Evolutionary conservation across 495 filamentous ascomycete genomes (phyloP).

Genomic region (Margaritispora aquatica): DNA sequence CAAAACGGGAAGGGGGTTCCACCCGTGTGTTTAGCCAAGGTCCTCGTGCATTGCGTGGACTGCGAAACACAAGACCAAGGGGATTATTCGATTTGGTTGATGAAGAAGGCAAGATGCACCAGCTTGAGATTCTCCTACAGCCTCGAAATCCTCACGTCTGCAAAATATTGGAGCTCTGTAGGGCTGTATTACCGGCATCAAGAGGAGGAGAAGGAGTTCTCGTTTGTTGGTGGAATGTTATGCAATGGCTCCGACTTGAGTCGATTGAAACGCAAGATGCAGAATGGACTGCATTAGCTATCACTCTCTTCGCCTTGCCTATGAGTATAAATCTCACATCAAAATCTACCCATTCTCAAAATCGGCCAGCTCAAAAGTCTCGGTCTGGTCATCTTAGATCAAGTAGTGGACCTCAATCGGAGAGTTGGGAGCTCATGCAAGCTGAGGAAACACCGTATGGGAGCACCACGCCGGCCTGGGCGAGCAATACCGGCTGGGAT

Average conservation of each 20-base stretch:
- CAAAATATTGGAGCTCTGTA: slow-evolving; percentile 53
- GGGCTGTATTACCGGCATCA: slow-evolving; percentile 52
- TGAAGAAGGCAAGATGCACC: slow-evolving; percentile 52
- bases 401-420: slow-evolving; percentile 47
- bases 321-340: slow-evolving; percentile 20
- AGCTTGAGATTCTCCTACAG: slow-evolving; percentile 58
- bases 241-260: slow-evolving; percentile 56
- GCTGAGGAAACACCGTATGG: slow-evolving; percentile 39
- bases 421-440: slow-evolving; percentile 59
- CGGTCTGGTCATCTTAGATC: slow-evolving; percentile 46
- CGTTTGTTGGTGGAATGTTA: slow-evolving; percentile 68
- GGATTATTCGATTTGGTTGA: slow-evolving; percentile 63
- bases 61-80: slow-evolving; percentile 40
- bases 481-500: slow-evolving; percentile 60
- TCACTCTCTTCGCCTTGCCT: slow-evolving; percentile 62
- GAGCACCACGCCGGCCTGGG: slow-evolving; percentile 44
- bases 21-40: slow-evolving; percentile 46
- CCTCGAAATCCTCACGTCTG: slow-evolving; percentile 55
- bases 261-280: slow-evolving; percentile 44
- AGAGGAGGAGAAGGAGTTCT: slow-evolving; percentile 59
- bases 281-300: slow-evolving; percentile 76
- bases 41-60: slow-evolving; percentile 32
- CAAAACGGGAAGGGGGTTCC: slow-evolving; percentile 42
- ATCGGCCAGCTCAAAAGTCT: slow-evolving; percentile 18
- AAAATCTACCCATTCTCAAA: slow-evolving; percentile 24